These are phyloP conservation scores for Saccharomycopsis babjevae DNA, from an alignment of 805 yeast species.

Conservation along the genomic window DNA sequence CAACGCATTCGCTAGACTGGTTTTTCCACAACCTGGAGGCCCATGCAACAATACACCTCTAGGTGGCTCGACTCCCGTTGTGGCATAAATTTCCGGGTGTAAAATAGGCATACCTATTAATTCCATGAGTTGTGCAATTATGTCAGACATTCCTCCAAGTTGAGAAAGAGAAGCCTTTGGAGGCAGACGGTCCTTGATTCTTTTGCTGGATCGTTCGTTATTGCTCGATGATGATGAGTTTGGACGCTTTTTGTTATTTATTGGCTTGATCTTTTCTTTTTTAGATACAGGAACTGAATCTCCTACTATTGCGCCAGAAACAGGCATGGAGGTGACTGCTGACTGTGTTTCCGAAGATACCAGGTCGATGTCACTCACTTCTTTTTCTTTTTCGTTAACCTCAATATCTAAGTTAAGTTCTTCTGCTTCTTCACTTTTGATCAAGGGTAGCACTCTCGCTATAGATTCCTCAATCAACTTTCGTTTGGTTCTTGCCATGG, in stretches of 20 bases:
- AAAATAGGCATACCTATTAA: conserved; percentile 82
- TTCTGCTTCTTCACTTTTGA: conserved; percentile 8
- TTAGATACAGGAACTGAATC: neutral
- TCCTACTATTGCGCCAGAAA: neutral
- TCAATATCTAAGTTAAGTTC: conserved; percentile 17
- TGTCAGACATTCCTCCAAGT: conserved; percentile 81
- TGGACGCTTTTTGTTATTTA: conserved; percentile 43
- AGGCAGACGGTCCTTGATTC: conserved; percentile 53
- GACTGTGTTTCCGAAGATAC: conserved; percentile 48
- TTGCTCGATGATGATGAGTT: conserved; percentile 24
- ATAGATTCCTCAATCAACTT: conserved; percentile 13
- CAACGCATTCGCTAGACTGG: conserved; percentile 89
- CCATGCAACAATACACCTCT: conserved; percentile 91
- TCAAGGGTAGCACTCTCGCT: conserved; percentile 4
- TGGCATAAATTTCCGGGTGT: conserved; percentile 82
- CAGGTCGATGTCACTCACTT: conserved; percentile 71
- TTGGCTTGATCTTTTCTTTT: conserved; percentile 21
- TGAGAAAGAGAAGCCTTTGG: conserved; percentile 61
- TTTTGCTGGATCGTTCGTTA: conserved; percentile 37
- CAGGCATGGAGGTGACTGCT: conserved; percentile 6
- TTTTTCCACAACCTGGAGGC: conserved; percentile 98
- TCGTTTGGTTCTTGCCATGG: conserved; percentile 12
- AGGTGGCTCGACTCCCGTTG: conserved; percentile 93
- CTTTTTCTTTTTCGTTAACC: conserved; percentile 26
- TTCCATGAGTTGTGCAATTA: conserved; percentile 82